A percentile compares a stretch with the other conserved stretches of the same genome.
Conservation (phyloP, 768 basidiomycete species). For the Trametes meyenii region DNA sequence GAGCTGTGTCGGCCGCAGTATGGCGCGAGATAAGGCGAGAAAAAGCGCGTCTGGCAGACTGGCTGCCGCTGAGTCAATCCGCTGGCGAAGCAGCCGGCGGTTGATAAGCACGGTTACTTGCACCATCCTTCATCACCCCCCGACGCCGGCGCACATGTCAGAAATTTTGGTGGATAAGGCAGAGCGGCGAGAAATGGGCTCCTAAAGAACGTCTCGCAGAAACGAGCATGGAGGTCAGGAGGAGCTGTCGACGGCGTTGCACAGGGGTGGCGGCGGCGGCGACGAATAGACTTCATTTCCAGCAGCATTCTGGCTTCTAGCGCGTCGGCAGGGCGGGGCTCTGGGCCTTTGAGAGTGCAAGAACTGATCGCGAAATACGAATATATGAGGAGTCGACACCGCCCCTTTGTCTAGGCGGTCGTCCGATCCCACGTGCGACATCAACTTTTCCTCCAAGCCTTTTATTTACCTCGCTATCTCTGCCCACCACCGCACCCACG, state of each 20-base stretch:
- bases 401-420: slow-evolving; percentile 7
- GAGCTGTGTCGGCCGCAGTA: slow-evolving; percentile 4
- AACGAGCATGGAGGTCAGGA: no score
- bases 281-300: slow-evolving; percentile 13
- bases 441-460: slow-evolving; percentile 11
- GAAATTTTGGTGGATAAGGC: neutral
- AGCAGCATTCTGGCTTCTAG: slow-evolving; percentile 7
- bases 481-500: slow-evolving; percentile 5
- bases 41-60: neutral
- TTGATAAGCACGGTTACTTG: slow-evolving; percentile 15
- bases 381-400: slow-evolving; percentile 1
- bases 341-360: neutral
- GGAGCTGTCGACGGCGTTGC: neutral
- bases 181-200: no score
- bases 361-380: neutral
- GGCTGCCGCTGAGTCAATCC: slow-evolving; percentile 9
- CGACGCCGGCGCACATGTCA: slow-evolving; percentile 6
- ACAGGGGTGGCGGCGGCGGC: neutral
- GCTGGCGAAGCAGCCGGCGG: slow-evolving; percentile 6
- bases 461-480: slow-evolving; percentile 15
- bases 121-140: neutral
- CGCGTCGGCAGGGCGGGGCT: slow-evolving; percentile 5
- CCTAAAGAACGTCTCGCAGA: no score
- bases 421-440: slow-evolving; percentile 19
- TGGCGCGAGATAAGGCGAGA: slow-evolving; percentile 17